Conservation (phyloP, 2,329 filamentous ascomycete species). For the Aspergillus novofumigatus region DNA sequence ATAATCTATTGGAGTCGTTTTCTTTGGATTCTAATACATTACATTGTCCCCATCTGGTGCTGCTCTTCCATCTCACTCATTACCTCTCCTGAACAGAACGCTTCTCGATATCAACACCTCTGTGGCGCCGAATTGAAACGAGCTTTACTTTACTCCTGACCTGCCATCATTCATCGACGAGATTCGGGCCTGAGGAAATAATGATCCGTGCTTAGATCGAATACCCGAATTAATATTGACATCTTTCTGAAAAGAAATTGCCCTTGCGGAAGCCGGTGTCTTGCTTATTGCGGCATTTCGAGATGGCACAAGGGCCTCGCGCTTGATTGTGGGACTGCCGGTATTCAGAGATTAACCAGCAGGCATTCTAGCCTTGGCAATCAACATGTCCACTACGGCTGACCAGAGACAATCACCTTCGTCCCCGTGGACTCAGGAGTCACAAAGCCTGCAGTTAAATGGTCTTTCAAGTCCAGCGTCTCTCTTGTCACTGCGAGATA, state of each 20-base stretch:
- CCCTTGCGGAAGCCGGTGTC: background rate
- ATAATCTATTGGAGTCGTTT: background rate
- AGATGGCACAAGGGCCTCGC: slow-evolving; percentile 15
- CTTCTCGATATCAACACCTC: background rate
- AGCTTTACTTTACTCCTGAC: background rate
- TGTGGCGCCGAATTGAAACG: background rate
- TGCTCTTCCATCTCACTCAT: background rate
- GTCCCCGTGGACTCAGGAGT: slow-evolving; percentile 29
- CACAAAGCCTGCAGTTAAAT: slow-evolving; percentile 18
- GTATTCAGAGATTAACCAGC: slow-evolving; percentile 4
- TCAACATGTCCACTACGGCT: slow-evolving; percentile 27
- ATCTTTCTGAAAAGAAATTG: background rate
- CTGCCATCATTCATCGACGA: background rate
- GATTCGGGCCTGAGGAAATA: background rate
- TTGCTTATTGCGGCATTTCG: slow-evolving; percentile 1
- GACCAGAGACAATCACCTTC: slow-evolving; percentile 30
- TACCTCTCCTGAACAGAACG: background rate
- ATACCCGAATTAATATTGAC: background rate
- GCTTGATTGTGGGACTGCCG: slow-evolving; percentile 6
- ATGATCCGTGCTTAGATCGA: background rate
- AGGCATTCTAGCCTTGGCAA: background rate
- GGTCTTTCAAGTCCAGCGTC: slow-evolving; percentile 14
- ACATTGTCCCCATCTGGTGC: background rate
- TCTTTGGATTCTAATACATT: background rate
- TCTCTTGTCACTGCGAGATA: slow-evolving; percentile 19